Evolutionary conservation across 192 early-diverging fungal genomes (phyloP).

Genomic region (Backusella macrospora): DNA sequence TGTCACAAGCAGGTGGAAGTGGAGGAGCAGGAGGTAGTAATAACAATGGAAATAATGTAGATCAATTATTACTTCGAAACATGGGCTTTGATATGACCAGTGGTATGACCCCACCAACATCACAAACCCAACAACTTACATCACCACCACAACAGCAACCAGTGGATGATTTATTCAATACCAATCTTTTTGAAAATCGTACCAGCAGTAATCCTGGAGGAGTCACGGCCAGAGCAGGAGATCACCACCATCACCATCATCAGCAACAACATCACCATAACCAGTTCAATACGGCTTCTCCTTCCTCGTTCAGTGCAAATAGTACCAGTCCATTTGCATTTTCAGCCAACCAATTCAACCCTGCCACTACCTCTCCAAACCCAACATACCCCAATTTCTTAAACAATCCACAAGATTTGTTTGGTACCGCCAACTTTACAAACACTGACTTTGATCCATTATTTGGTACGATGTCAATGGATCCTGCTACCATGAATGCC

Average conservation of each 20-base stretch:
- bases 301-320: conserved; percentile 10
- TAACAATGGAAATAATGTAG: conserved; percentile 24
- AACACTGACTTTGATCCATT: conserved; percentile 10
- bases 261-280: conserved; percentile 11
- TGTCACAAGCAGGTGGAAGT: not conserved
- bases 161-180: not conserved
- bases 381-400: conserved; percentile 15
- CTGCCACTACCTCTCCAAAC: conserved; percentile 22
- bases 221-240: not conserved
- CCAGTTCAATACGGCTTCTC: not conserved
- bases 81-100: conserved; percentile 27
- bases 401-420: conserved; percentile 1
- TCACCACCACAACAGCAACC: not conserved
- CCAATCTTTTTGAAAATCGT: not conserved
- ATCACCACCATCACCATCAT: not conserved
- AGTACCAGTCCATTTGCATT: conserved; percentile 1
- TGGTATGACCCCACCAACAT: not conserved
- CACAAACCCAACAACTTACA: not conserved
- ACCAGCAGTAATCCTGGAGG: too few relatives aligned
- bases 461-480: conserved; percentile 36
- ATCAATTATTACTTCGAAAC: conserved; percentile 25
- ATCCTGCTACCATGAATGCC: conserved; percentile 36
- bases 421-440: not conserved
- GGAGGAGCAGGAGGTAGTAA: not conserved
- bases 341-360: not conserved